phyloP scores from a whole-genome alignment of 495 filamentous ascomycete species.

The Tuber borchii region DNA sequence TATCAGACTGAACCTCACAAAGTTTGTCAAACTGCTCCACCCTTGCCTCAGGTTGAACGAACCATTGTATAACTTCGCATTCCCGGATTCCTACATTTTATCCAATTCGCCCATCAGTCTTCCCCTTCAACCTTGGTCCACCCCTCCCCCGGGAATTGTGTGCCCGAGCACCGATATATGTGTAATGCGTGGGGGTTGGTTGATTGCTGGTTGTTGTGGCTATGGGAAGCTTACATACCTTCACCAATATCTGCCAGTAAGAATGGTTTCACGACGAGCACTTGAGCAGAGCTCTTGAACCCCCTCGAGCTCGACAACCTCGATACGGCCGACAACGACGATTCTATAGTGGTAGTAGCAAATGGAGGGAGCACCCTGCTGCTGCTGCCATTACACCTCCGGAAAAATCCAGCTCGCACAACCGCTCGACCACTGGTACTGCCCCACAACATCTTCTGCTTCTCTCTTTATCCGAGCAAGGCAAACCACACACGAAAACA shows the following conservation, averaged over 20 bases:
- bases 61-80: conserved; percentile 99
- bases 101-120: conserved; percentile 11
- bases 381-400: not conserved
- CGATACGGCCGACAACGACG: not conserved
- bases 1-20: conserved; percentile 97
- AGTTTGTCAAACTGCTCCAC: conserved; percentile 97
- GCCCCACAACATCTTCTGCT: conserved; percentile 47
- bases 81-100: conserved; percentile 73
- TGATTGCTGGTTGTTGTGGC: not conserved
- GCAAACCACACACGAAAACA: not conserved
- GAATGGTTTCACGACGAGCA: conserved; percentile 71
- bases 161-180: not conserved
- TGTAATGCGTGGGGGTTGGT: not conserved
- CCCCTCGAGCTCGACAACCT: conserved; percentile 6
- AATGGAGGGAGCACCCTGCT: not conserved
- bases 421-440: not conserved
- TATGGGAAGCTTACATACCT: conserved; percentile 51
- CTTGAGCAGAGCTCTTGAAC: conserved; percentile 58
- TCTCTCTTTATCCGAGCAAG: not conserved
- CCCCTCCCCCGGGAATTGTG: conserved; percentile 3
- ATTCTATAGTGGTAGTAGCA: not conserved
- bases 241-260: conserved; percentile 94
- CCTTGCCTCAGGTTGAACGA: conserved; percentile 88
- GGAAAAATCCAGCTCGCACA: conserved; percentile 1
- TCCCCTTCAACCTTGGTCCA: not conserved